Evolutionary conservation across 805 yeast species (phyloP).

Genomic region (Candida insectalens): DNA sequence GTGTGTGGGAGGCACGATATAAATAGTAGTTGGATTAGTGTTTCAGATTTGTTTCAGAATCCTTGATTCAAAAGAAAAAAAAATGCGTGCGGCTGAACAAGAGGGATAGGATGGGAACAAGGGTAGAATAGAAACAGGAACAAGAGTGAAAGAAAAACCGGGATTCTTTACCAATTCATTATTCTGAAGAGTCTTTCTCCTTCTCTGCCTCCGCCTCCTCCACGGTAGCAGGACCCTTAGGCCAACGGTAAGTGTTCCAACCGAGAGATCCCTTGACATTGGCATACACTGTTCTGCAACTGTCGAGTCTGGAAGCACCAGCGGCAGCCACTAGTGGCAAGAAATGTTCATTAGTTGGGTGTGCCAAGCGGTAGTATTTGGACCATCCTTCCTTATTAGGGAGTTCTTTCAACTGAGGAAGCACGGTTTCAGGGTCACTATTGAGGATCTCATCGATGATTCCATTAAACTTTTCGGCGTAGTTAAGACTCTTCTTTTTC

Average conservation of each 20-base stretch:
- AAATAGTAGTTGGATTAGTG: no score
- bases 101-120: no score
- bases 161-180: no score
- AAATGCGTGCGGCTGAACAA: no score
- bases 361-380: constrained; percentile 37
- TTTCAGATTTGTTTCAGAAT: no score
- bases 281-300: constrained; percentile 37
- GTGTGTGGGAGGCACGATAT: no score
- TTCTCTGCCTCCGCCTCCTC: no score
- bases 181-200: no score
- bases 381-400: constrained; percentile 15
- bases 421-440: constrained; percentile 20
- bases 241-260: constrained; percentile 58
- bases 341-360: constrained; percentile 73
- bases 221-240: no score
- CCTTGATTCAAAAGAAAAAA: no score
- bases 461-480: constrained; percentile 42
- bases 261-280: constrained; percentile 41
- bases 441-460: constrained; percentile 32
- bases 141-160: no score
- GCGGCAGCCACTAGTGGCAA: constrained; percentile 55
- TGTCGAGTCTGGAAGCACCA: constrained; percentile 38
- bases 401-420: constrained; percentile 29
- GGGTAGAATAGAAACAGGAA: no score
- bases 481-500: constrained; percentile 28